These are phyloP conservation scores for Mycena albidolilacea DNA, from an alignment of 768 basidiomycete genomes.

Conservation along the genomic window DNA sequence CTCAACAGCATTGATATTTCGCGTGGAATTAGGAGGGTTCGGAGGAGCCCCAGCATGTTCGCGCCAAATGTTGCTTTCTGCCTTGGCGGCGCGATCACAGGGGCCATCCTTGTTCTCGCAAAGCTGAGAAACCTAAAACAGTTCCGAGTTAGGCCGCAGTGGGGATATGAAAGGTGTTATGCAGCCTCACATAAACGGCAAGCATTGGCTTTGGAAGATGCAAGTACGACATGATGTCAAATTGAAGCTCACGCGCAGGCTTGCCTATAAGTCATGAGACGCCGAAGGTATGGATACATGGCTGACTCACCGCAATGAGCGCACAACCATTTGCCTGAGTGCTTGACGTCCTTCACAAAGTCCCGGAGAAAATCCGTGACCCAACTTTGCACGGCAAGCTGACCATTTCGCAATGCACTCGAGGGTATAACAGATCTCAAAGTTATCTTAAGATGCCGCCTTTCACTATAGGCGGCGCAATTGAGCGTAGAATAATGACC, in stretches of 20 bases:
- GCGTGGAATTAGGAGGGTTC: slow-evolving; percentile 22
- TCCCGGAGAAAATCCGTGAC: neutral
- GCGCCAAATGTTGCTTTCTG: slow-evolving; percentile 31
- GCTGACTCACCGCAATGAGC: slow-evolving; percentile 20
- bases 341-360: slow-evolving; percentile 8
- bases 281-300: neutral
- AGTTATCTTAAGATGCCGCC: slow-evolving; percentile 23
- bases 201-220: slow-evolving; percentile 16
- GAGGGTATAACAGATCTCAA: slow-evolving; percentile 5
- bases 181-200: slow-evolving; percentile 2
- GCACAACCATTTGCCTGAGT: slow-evolving; percentile 27
- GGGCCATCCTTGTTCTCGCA: slow-evolving; percentile 29
- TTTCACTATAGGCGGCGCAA: slow-evolving; percentile 6
- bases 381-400: neutral
- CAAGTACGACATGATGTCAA: slow-evolving; percentile 13
- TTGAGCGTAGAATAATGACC: neutral
- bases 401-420: neutral
- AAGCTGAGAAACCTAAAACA: slow-evolving; percentile 19
- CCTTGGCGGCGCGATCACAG: slow-evolving; percentile 25
- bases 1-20: slow-evolving; percentile 16
- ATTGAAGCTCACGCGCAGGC: slow-evolving; percentile 25
- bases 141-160: too few species aligned
- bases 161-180: too few species aligned
- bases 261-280: slow-evolving; percentile 11
- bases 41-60: slow-evolving; percentile 1